Conservation (phyloP, 2,329 filamentous ascomycete genomes). For the Pseudocercospora vitis region DNA sequence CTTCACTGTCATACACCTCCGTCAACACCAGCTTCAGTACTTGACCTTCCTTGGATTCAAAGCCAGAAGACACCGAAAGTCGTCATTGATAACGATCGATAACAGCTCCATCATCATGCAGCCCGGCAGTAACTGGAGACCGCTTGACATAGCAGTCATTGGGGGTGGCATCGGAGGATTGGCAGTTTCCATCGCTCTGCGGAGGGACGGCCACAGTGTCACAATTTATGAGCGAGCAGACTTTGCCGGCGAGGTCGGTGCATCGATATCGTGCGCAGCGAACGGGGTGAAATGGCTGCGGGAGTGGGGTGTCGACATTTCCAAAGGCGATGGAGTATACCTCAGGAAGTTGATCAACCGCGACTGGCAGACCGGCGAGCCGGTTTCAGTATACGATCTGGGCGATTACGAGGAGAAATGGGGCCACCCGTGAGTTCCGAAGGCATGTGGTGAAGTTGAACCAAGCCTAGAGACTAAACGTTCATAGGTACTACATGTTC, state of each 20-base stretch:
- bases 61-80: neutral
- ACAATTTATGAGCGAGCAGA: conserved; percentile 65
- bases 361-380: conserved; percentile 69
- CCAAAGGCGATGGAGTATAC: conserved; percentile 64
- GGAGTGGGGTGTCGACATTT: conserved; percentile 66
- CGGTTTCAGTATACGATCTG: conserved; percentile 63
- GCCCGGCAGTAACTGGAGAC: conserved; percentile 27
- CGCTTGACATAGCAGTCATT: conserved; percentile 42
- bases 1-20: neutral
- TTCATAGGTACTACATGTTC: conserved; percentile 62
- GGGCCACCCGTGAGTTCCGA: conserved; percentile 52
- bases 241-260: conserved; percentile 67
- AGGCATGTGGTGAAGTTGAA: neutral
- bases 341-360: conserved; percentile 66
- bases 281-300: conserved; percentile 70
- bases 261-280: conserved; percentile 66
- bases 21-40: too few species aligned
- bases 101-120: conserved; percentile 15
- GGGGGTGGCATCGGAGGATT: conserved; percentile 58
- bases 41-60: too few species aligned
- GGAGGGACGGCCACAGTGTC: conserved; percentile 55
- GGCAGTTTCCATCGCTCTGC: conserved; percentile 52
- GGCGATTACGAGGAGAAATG: conserved; percentile 65
- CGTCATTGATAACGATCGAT: neutral
- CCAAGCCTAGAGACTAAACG: neutral